These are phyloP conservation scores for Rhexocercosporidium sp. DNA, from an alignment of 2,329 filamentous ascomycete genomes.

Conservation along the genomic window DNA sequence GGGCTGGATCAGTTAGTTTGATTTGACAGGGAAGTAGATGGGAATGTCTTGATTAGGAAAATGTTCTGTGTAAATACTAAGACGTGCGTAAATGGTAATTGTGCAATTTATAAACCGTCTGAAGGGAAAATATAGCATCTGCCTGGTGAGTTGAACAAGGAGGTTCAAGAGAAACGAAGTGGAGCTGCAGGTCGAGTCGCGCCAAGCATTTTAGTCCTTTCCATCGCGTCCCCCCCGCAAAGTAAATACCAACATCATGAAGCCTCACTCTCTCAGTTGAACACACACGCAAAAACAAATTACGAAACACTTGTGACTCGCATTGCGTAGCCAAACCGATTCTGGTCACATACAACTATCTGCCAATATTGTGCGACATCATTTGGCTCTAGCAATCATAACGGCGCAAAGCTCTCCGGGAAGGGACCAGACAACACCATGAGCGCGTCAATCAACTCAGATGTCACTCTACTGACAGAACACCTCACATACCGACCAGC, in stretches of 20 bases:
- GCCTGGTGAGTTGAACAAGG: not conserved
- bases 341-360: not conserved
- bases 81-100: not conserved
- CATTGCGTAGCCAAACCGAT: not conserved
- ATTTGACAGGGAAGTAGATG: not conserved
- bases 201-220: constrained; percentile 2
- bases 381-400: not conserved
- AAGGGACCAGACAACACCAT: constrained; percentile 17
- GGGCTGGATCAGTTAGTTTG: not conserved
- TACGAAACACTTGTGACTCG: not conserved
- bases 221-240: constrained; percentile 17
- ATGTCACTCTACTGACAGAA: constrained; percentile 80
- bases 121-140: not conserved
- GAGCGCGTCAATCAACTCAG: constrained; percentile 36
- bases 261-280: not conserved
- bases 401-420: constrained; percentile 13
- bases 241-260: constrained; percentile 25
- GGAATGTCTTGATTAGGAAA: not conserved
- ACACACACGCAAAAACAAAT: not conserved
- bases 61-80: not conserved
- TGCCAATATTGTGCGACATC: not conserved
- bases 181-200: not conserved
- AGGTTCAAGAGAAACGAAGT: not conserved
- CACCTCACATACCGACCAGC: constrained; percentile 95
- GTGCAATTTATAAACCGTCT: not conserved